A percentile compares a stretch with the other conserved stretches of the same genome.
These are phyloP conservation scores for Blastocystis sp. DNA, from an alignment of 352 stramenopile species.

Conservation along the genomic window DNA sequence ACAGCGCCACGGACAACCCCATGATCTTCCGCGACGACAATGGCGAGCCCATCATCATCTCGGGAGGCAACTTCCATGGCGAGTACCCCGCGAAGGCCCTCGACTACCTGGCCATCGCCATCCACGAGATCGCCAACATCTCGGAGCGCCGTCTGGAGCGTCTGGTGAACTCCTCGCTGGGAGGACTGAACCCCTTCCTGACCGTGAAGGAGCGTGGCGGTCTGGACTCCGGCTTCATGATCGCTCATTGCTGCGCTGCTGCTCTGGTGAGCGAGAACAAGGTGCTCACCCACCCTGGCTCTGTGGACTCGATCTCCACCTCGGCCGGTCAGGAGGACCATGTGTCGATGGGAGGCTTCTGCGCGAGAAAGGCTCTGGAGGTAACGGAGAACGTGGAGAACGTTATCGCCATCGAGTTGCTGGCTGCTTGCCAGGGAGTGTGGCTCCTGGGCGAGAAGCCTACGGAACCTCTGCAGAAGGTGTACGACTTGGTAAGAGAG, in stretches of 20 bases:
- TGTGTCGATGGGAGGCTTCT: constrained; percentile 78
- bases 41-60: constrained; percentile 76
- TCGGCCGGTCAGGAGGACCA: constrained; percentile 79
- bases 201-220: constrained; percentile 72
- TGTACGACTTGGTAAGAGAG: constrained; percentile 71
- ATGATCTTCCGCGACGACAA: constrained; percentile 76
- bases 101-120: constrained; percentile 78
- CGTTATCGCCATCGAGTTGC: constrained; percentile 77
- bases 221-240: constrained; percentile 82
- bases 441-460: constrained; percentile 75
- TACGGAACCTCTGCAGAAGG: constrained; percentile 72
- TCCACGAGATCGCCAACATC: constrained; percentile 76
- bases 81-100: constrained; percentile 80
- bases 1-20: constrained; percentile 79
- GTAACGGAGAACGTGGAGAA: constrained; percentile 78
- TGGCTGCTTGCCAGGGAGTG: constrained; percentile 78
- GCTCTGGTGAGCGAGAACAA: constrained; percentile 81
- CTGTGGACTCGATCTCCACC: constrained; percentile 79
- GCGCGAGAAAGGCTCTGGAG: constrained; percentile 74
- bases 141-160: constrained; percentile 78
- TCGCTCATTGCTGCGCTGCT: constrained; percentile 77
- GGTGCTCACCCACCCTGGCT: constrained; percentile 76
- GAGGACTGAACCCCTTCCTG: constrained; percentile 76
- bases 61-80: constrained; percentile 80
- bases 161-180: constrained; percentile 77